phyloP scores from a whole-genome alignment of 192 early-diverging fungal genomes.

The Podila minutissima region DNA sequence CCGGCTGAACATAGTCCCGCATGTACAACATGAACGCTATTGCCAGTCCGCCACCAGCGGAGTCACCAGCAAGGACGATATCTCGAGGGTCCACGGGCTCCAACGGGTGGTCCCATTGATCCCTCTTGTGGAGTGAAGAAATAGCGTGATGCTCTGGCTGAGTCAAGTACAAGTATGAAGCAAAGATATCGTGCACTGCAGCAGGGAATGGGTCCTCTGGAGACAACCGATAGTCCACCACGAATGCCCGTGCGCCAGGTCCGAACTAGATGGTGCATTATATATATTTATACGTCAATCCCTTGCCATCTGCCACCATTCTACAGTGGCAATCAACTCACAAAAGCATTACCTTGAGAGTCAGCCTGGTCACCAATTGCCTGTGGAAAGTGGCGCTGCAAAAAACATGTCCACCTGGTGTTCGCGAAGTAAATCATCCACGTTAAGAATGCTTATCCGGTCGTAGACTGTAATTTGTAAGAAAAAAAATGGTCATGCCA shows the following conservation, averaged over 20 bases:
- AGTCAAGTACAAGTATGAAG: slow-evolving; percentile 39
- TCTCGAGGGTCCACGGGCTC: slow-evolving; percentile 59
- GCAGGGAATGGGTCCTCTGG: slow-evolving; percentile 52
- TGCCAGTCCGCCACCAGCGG: slow-evolving; percentile 63
- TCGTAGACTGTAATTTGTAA: too few species aligned
- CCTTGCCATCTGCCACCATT: not conserved
- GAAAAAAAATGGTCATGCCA: not conserved
- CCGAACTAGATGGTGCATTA: slow-evolving; percentile 10
- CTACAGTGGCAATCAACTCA: not conserved
- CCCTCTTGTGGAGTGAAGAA: not conserved
- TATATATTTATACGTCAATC: too few species aligned
- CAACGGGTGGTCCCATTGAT: slow-evolving; percentile 15
- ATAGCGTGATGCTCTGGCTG: slow-evolving; percentile 24
- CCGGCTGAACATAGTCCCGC: slow-evolving; percentile 40
- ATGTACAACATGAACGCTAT: slow-evolving; percentile 40
- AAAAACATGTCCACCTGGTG: slow-evolving; percentile 58
- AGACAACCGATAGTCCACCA: slow-evolving; percentile 45
- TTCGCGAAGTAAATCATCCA: too few species aligned
- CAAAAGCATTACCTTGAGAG: slow-evolving; percentile 51
- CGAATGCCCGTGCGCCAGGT: slow-evolving; percentile 39
- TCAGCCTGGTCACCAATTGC: slow-evolving; percentile 52
- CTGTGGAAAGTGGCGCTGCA: slow-evolving; percentile 58
- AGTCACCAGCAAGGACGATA: slow-evolving; percentile 75
- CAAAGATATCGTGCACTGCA: slow-evolving; percentile 39
- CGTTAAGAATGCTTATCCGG: too few species aligned